These are phyloP conservation scores for Platanthera zijinensis DNA, from an alignment of 106 monocot species.

Conservation along the genomic window DNA sequence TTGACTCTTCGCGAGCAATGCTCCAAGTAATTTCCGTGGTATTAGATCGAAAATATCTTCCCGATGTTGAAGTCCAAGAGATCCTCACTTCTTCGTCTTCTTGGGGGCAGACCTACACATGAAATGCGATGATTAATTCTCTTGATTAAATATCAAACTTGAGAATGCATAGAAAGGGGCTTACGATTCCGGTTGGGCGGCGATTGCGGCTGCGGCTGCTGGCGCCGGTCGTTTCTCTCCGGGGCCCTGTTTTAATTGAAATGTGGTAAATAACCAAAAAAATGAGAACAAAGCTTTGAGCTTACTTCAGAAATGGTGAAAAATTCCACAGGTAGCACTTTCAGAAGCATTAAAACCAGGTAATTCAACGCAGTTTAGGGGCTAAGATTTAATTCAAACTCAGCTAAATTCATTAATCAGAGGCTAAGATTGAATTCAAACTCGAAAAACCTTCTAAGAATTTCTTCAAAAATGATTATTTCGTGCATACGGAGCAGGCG, in stretches of 20 bases:
- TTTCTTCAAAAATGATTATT: too few relatives aligned
- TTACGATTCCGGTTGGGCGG: background rate
- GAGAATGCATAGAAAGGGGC: background rate
- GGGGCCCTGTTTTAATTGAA: conserved; percentile 9
- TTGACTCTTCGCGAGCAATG: background rate
- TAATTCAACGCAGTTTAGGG: too few relatives aligned
- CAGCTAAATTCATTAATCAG: too few relatives aligned
- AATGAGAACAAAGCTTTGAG: background rate
- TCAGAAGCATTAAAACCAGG: too few relatives aligned
- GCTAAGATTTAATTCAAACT: too few relatives aligned
- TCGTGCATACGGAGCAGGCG: too few relatives aligned
- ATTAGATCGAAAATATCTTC: background rate
- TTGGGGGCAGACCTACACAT: background rate
- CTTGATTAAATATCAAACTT: background rate
- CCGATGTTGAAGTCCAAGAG: background rate
- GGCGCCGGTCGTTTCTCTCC: conserved; percentile 2
- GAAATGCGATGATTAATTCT: background rate
- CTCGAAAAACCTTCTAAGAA: too few relatives aligned
- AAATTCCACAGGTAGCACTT: background rate
- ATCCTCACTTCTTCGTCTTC: background rate
- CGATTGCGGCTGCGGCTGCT: background rate
- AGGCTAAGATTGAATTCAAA: too few relatives aligned
- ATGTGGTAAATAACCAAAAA: background rate
- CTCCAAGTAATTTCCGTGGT: background rate
- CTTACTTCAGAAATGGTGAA: background rate